Evolutionary conservation across 257 asterid species (phyloP).

Genomic region (Solanum pinnatisectum): DNA sequence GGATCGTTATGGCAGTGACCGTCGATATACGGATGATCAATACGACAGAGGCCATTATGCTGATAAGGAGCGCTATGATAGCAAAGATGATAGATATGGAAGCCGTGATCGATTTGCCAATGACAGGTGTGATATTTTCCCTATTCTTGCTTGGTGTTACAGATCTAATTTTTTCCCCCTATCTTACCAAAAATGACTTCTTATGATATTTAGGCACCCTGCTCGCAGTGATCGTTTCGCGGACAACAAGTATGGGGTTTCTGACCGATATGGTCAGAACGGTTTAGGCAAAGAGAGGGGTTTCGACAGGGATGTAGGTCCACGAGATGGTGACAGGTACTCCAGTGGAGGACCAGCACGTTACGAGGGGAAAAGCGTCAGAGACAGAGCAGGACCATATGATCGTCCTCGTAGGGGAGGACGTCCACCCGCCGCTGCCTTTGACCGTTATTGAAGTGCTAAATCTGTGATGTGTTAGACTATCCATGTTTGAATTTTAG

Average conservation of each 20-base stretch:
- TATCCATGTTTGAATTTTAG: slow-evolving; percentile 10
- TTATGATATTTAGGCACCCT: slow-evolving; percentile 42
- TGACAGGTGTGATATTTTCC: slow-evolving; percentile 43
- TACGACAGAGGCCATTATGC: slow-evolving; percentile 67
- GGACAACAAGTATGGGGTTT: slow-evolving; percentile 48
- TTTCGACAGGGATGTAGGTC: slow-evolving; percentile 14
- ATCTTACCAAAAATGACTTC: neutral
- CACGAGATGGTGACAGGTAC: slow-evolving; percentile 34
- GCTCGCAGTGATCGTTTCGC: slow-evolving; percentile 51
- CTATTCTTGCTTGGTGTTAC: neutral
- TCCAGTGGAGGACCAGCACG: slow-evolving; percentile 58
- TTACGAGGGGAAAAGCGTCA: slow-evolving; percentile 55
- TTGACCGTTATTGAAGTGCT: slow-evolving; percentile 51
- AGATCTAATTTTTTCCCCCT: neutral
- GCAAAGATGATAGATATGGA: slow-evolving; percentile 69
- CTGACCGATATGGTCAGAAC: slow-evolving; percentile 59
- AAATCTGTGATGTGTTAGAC: neutral
- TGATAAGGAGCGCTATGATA: slow-evolving; percentile 77
- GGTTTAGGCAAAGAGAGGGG: slow-evolving; percentile 62
- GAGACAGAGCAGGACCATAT: slow-evolving; percentile 71
- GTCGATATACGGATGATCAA: slow-evolving; percentile 68
- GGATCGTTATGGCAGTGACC: slow-evolving; percentile 70
- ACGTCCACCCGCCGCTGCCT: slow-evolving; percentile 53
- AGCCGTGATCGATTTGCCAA: slow-evolving; percentile 56
- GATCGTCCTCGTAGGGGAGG: slow-evolving; percentile 83